These are phyloP conservation scores for Echium plantagineum DNA, from an alignment of 257 asterid genomes.

Conservation along the genomic window DNA sequence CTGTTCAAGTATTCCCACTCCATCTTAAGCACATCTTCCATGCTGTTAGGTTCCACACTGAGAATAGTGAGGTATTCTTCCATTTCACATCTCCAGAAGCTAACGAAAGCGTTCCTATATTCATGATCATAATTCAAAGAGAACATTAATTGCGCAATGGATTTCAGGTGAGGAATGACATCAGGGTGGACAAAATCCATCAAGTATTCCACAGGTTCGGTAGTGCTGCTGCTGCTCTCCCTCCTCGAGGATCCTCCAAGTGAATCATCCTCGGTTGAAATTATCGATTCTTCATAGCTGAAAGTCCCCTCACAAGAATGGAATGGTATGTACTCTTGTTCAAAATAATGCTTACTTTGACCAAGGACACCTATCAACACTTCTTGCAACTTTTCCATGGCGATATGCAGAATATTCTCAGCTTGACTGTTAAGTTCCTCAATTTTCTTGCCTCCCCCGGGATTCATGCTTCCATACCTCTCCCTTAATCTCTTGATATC, in stretches of 20 bases:
- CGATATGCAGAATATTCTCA: conserved; percentile 28
- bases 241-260: conserved; percentile 19
- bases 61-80: conserved; percentile 30
- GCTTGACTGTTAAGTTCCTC: conserved; percentile 29
- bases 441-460: conserved; percentile 10
- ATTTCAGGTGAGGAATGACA: conserved; percentile 31
- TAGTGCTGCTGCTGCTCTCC: conserved; percentile 30
- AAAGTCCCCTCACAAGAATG: conserved; percentile 16
- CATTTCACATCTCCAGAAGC: conserved; percentile 38
- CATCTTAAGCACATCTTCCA: conserved; percentile 55
- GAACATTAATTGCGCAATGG: conserved; percentile 44
- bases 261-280: conserved; percentile 39
- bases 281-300: conserved; percentile 26
- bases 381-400: conserved; percentile 46
- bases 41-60: conserved; percentile 27
- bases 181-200: conserved; percentile 52
- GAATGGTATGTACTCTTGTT: conserved; percentile 12
- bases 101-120: conserved; percentile 29
- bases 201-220: conserved; percentile 28
- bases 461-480: conserved; percentile 14
- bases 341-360: conserved; percentile 34
- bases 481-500: conserved; percentile 25
- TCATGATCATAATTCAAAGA: conserved; percentile 37
- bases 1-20: conserved; percentile 45
- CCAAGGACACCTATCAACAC: conserved; percentile 36